A percentile compares a stretch with the other conserved stretches of the same genome.
Conservation (phyloP, 768 basidiomycete species). For the Lentinula raphanica region DNA sequence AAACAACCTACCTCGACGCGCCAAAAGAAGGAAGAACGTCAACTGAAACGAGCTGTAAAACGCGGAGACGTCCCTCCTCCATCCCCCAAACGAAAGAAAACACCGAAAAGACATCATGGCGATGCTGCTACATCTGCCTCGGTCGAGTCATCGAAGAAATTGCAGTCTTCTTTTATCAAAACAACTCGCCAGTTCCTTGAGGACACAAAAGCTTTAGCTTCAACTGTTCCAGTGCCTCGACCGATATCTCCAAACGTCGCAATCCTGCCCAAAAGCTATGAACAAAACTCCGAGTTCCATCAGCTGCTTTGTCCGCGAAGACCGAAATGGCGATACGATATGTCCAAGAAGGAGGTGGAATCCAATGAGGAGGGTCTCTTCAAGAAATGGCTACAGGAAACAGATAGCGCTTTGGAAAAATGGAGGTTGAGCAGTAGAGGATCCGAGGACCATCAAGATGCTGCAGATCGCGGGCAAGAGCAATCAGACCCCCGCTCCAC, state of each 20-base stretch:
- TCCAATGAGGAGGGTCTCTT: slow-evolving; percentile 84
- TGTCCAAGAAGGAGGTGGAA: slow-evolving; percentile 87
- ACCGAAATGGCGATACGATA: slow-evolving; percentile 84
- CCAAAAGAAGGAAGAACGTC: slow-evolving; percentile 65
- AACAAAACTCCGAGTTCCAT: slow-evolving; percentile 6
- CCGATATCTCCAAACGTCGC: slow-evolving; percentile 45
- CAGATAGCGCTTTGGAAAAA: slow-evolving; percentile 48
- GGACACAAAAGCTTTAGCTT: slow-evolving; percentile 51
- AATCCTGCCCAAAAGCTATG: slow-evolving; percentile 26
- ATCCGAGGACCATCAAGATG: slow-evolving; percentile 10
- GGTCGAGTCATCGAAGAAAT: slow-evolving; percentile 32
- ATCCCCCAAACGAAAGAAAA: slow-evolving; percentile 23
- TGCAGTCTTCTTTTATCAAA: slow-evolving; percentile 70
- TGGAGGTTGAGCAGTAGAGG: slow-evolving; percentile 36
- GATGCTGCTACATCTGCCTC: neutral
- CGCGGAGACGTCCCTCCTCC: slow-evolving; percentile 58
- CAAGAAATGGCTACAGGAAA: slow-evolving; percentile 68
- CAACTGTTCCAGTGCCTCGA: slow-evolving; percentile 44
- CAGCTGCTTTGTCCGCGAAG: slow-evolving; percentile 53
- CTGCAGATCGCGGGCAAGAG: slow-evolving; percentile 3
- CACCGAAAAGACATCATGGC: slow-evolving; percentile 9
- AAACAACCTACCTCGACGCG: slow-evolving; percentile 57
- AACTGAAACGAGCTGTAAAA: slow-evolving; percentile 80
- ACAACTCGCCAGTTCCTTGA: slow-evolving; percentile 58
- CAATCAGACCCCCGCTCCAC: slow-evolving; percentile 39